Evolutionary conservation across 352 stramenopile species (phyloP), one percentile per base, ranked within the genome.

Genomic region (Halophytophthora batemanensis): DNA sequence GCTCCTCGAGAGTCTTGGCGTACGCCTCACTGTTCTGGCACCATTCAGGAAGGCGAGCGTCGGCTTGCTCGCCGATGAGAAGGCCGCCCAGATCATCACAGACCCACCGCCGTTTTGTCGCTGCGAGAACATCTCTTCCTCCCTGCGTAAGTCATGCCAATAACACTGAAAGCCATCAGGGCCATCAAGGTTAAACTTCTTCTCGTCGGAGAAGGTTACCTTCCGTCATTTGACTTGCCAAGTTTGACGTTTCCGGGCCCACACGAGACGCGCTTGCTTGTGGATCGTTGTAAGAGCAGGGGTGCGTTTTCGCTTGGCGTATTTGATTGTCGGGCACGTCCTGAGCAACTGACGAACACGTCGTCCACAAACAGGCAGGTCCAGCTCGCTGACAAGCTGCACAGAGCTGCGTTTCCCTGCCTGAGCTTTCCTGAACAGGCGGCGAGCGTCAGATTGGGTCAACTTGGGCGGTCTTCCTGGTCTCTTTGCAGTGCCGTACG

Each of bases 151-250:
- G 19, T 61, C 48, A 31, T 51, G 59, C 53, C 59, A 62, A n/a
- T 58, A 67, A n/a, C 37, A 59, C 44, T 67, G 44, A 0, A 44
- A 18, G 1, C 59, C 48, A 2, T 63, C 53, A 6, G 43, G 48
- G 4, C 58, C 52, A 22, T 66, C 50, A 10, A 61, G 43, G 10
- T 66, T 66, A 15, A 61, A 61, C 45, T 61, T 61, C 19, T 66
- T 66, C 33, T 66, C 52, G 33, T 66, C 43, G 1, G 46, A 53
- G 19, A 62, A 62, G 31, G 53, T 48, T 4, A 40, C 22, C 1
- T 47, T 35, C 1, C 3, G 42, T 42, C 51, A 46, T 2, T 39
- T 45, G 17, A n/a, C 36, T n/a, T 23, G 17, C 51, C 51, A 48
- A 29, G 21, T 45, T 33, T 47, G 25, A 5, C 51, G 35, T 1